Evolutionary conservation across 257 asterid species (phyloP), one percentile per base, ranked within the genome.

Genomic region (Jacaranda mimosifolia): DNA sequence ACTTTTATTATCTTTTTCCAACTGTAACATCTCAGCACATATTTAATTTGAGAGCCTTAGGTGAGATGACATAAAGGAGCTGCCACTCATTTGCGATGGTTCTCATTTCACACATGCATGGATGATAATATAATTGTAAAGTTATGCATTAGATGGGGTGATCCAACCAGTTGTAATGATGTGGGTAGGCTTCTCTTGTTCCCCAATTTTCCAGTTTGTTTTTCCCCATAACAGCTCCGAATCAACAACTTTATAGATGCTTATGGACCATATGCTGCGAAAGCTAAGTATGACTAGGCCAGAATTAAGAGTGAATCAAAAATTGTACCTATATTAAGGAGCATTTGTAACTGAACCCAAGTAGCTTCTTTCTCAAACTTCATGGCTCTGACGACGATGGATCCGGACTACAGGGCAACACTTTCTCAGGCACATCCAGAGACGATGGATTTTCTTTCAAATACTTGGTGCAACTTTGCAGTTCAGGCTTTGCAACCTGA

Each of bases 361-460:
- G 68, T 17, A 72, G 49, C 73, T 64, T 67, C 35, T 39, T 62
- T 79, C 51, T 75, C 71, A 39, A 72, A 55, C 64, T 57, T 81
- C 59, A 80, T 84, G 87, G 87, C 84, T 10, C 73, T 78, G 72
- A 63, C 75, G 15, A 59, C 67, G 77, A 92, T 89, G 86, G 97
- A 88, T 80, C 79, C 86, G 6, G 90, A 86, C 68, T 72, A 57
- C 57, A 82, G 84, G 69, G 76, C 87, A 71, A 86, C 97, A 15
- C 83, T 92, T 57, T 92, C 98, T 10, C 90, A 85, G 79, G 97
- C 98, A 65, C 97, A 92, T 80, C 96, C 96, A n/a, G 98, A 94
- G 90, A 91, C 97, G 7, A 91, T 92, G 98, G 98, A 94, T 73
- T 87, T 91, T 49, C 97, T 94, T 13, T 94, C 98, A 10, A 83